Percentiles rank a stretch among this genome's conserved stretches.
These are phyloP conservation scores for Neoarthrinium moseri DNA, from an alignment of 2,329 filamentous ascomycete genomes.

Conservation along the genomic window DNA sequence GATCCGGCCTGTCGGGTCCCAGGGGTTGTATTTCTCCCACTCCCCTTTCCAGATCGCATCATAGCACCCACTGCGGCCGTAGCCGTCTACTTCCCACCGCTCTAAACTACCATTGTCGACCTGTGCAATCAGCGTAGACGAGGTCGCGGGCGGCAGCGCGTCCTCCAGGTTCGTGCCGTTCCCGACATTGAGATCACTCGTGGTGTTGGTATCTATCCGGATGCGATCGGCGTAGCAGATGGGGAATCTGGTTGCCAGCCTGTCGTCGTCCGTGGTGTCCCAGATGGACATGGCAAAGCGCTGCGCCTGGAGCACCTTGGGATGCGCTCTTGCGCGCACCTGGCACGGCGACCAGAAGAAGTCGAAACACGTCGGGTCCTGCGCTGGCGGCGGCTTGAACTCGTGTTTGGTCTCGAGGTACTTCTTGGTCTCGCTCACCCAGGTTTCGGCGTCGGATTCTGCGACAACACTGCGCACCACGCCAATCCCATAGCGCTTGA, in stretches of 20 bases:
- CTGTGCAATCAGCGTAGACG: conserved; percentile 60
- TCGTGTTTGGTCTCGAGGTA: conserved; percentile 53
- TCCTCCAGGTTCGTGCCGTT: conserved; percentile 22
- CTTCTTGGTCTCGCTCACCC: conserved; percentile 57
- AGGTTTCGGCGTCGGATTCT: conserved; percentile 50
- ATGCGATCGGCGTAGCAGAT: conserved; percentile 69
- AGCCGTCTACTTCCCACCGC: conserved; percentile 69
- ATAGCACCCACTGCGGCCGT: conserved; percentile 58
- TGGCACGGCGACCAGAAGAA: conserved; percentile 74
- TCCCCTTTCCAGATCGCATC: conserved; percentile 50
- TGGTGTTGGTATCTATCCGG: conserved; percentile 59
- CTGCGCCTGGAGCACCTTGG: conserved; percentile 62
- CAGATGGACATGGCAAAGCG: conserved; percentile 66
- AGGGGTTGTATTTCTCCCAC: conserved; percentile 57
- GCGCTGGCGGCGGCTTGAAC: conserved; percentile 54
- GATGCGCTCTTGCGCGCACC: conserved; percentile 65
- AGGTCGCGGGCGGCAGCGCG: conserved; percentile 30
- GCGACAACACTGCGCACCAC: conserved; percentile 66
- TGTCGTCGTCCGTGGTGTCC: conserved; percentile 54
- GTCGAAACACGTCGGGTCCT: conserved; percentile 69
- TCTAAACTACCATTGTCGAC: conserved; percentile 71
- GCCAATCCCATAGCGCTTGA: conserved; percentile 62
- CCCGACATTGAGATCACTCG: conserved; percentile 29
- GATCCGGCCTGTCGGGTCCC: conserved; percentile 52
- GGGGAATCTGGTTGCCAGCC: conserved; percentile 59